Evolutionary conservation across 2,329 filamentous ascomycete genomes (phyloP).

Genomic region (Massarina eburnea): DNA sequence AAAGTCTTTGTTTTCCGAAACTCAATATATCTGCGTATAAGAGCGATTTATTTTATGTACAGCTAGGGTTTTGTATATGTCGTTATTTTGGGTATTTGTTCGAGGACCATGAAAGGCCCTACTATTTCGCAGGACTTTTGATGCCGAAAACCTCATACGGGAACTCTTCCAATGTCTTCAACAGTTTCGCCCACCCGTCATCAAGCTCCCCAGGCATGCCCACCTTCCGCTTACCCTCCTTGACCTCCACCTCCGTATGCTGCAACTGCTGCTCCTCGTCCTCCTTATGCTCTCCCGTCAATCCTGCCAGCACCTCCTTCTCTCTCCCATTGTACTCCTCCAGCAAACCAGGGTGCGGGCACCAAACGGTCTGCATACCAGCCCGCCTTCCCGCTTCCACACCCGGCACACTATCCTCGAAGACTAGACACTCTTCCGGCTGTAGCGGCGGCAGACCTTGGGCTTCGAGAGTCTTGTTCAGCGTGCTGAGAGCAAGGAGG

Average conservation of each 20-base stretch:
- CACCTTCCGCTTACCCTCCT: constrained; percentile 41
- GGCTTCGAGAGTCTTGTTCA: constrained; percentile 73
- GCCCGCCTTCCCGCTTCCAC: constrained; percentile 88
- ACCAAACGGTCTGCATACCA: constrained; percentile 94
- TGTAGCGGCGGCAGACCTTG: constrained; percentile 63
- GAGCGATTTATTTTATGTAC: too few relatives aligned
- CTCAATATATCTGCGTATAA: too few relatives aligned
- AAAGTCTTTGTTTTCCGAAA: too few relatives aligned
- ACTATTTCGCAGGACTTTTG: neutral
- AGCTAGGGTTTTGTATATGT: too few relatives aligned
- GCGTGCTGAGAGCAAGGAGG: constrained; percentile 76
- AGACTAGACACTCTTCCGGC: constrained; percentile 90
- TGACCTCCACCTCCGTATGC: constrained; percentile 40
- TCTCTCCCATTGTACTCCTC: constrained; percentile 76
- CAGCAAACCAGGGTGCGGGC: constrained; percentile 77
- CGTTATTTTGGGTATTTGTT: too few relatives aligned
- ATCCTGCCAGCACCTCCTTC: constrained; percentile 78
- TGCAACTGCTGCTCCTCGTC: constrained; percentile 47
- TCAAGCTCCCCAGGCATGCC: constrained; percentile 57
- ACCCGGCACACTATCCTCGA: constrained; percentile 92
- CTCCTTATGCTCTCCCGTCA: constrained; percentile 70
- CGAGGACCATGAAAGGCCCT: too few relatives aligned
- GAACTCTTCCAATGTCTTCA: constrained; percentile 59
- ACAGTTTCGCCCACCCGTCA: constrained; percentile 62
- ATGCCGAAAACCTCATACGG: constrained; percentile 64